Evolutionary conservation across 495 filamentous ascomycete genomes (phyloP).

Genomic region (Penicillium samsonianum): DNA sequence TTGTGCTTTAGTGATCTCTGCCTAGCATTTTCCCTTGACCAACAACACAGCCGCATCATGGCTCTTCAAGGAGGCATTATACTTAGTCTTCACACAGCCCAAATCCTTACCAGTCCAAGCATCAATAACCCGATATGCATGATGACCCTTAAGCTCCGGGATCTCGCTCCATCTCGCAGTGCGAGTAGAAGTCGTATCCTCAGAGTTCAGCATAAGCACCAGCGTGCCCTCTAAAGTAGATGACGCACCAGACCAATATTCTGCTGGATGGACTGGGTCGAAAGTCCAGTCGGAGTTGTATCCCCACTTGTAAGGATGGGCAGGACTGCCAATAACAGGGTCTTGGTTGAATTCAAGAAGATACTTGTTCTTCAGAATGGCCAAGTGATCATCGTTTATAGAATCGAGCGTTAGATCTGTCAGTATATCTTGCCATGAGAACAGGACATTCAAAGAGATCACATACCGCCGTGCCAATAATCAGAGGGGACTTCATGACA

Average conservation of each 20-base stretch:
- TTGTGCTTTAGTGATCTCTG: background rate
- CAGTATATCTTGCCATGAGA: background rate
- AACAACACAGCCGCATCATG: slow-evolving; percentile 55
- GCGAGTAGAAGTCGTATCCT: slow-evolving; percentile 37
- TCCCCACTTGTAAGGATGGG: slow-evolving; percentile 67
- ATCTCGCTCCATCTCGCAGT: slow-evolving; percentile 54
- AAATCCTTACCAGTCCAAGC: slow-evolving; percentile 54
- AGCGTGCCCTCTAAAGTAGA: slow-evolving; percentile 47
- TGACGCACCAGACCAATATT: slow-evolving; percentile 60
- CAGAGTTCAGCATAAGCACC: slow-evolving; percentile 57
- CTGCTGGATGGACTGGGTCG: slow-evolving; percentile 57
- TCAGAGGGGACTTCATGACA: slow-evolving; percentile 56
- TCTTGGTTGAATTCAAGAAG: slow-evolving; percentile 67
- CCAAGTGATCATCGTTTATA: slow-evolving; percentile 45
- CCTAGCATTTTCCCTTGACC: slow-evolving; percentile 36
- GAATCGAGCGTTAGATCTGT: slow-evolving; percentile 40
- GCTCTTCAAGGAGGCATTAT: slow-evolving; percentile 37
- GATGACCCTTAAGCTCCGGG: slow-evolving; percentile 45
- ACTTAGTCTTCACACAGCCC: slow-evolving; percentile 45
- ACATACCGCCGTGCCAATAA: slow-evolving; percentile 56
- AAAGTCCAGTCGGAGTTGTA: slow-evolving; percentile 64
- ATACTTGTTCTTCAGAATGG: slow-evolving; percentile 58
- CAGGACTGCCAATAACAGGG: slow-evolving; percentile 49
- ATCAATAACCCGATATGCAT: slow-evolving; percentile 52
- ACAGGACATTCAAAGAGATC: slow-evolving; percentile 9